Percentiles rank a stretch among this genome's conserved stretches.
Evolutionary conservation across 2,329 filamentous ascomycete species (phyloP).

Genomic region (Trichocomaceae sp.): DNA sequence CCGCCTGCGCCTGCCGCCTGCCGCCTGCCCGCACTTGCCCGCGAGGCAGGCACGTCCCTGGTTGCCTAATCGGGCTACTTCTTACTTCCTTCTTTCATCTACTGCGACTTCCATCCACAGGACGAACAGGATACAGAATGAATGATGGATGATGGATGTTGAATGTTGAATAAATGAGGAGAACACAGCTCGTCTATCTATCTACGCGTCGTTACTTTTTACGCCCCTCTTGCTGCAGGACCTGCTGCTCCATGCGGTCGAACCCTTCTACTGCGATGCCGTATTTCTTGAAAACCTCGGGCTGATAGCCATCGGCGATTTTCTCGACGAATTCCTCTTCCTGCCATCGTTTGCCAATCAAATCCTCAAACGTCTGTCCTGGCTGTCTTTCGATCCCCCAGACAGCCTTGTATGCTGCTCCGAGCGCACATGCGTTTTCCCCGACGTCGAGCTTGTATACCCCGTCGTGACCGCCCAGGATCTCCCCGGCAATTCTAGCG

Average conservation of each 20-base stretch:
- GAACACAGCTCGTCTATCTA: neutral
- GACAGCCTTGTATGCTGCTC: conserved; percentile 90
- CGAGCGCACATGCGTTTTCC: conserved; percentile 88
- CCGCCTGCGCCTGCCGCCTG: neutral
- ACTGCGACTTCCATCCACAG: neutral
- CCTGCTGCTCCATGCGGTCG: conserved; percentile 63
- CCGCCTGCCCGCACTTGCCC: neutral
- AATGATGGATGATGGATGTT: no score
- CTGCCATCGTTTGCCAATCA: conserved; percentile 77
- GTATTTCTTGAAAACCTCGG: conserved; percentile 69
- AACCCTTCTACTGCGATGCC: conserved; percentile 70
- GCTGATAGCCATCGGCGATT: conserved; percentile 73
- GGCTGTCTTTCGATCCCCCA: conserved; percentile 71
- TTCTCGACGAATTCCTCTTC: conserved; percentile 77
- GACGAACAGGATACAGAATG: no score
- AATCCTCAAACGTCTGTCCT: conserved; percentile 76
- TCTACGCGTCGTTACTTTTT: neutral
- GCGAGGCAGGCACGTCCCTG: conserved; percentile 3
- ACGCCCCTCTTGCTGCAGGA: conserved; percentile 44
- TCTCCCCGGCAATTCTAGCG: conserved; percentile 73
- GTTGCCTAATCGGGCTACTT: conserved; percentile 17
- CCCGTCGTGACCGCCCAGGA: conserved; percentile 81
- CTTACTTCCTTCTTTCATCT: neutral
- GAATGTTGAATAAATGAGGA: no score
- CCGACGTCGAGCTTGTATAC: conserved; percentile 92